Evolutionary conservation across 192 early-diverging fungal species (phyloP), one percentile per base, ranked within the genome.

Genomic region (Backusella morwellensis): DNA sequence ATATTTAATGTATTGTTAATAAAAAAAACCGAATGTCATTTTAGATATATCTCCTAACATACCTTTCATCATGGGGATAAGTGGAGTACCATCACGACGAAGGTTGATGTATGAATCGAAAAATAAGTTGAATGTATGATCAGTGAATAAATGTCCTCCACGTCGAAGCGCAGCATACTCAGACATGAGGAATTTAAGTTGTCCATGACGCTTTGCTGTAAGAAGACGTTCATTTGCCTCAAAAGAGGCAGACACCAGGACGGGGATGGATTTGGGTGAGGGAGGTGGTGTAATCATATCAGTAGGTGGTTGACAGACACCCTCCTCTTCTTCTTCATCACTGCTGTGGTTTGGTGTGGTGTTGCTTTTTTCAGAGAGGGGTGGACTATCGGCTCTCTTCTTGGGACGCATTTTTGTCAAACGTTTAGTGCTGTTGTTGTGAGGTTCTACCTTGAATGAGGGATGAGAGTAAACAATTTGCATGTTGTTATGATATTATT

Each of bases 61-160:
- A 79, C 78, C 72, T 75, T 70, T 74, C 15, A 79, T n/a, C 66
- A 79, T 68, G 26, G 50, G 52, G 11, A 73, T 52, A 17, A 82
- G 74, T 38, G 82, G 82, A 15, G 73, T 66, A 38, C 82, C 82
- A 35, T 80, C 76, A 52, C 73, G 76, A 36, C 82, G 79, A 11
- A 84, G 66, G 5, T 56, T 72, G n/a, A 79, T 68, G 36, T 78
- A 70, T 17, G 77, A 73, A 26, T 84, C 82, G 11, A 84, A 68
- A 21, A 84, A 74, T 17, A 84, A 38, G 34, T 78, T 78, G n/a
- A 81, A 84, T 3, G 79, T 80, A 32, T 84, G 79, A 44, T 78
- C 67, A 42, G 50, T 80, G 19, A 80, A 63, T 12, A 69, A 14
- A 21, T 72, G 50, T 23, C 76, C 76, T 14, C 52, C 36, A 35